Evolutionary conservation across 2,329 filamentous ascomycete species (phyloP), one percentile per base, ranked within the genome.

Genomic region (Cordyceps tenuipes): DNA sequence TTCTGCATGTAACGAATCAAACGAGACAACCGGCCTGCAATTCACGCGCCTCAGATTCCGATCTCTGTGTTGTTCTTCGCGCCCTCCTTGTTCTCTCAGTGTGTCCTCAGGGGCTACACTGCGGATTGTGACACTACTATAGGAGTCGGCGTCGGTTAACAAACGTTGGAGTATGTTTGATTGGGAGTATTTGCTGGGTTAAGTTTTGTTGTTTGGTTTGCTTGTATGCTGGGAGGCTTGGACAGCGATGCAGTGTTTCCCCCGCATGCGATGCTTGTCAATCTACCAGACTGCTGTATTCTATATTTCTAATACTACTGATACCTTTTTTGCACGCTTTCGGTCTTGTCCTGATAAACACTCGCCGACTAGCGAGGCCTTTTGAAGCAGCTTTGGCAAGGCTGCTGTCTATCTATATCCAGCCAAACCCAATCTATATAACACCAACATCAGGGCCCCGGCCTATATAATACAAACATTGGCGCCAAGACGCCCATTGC

Each of bases 301-400:
- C 63, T 66, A 67, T 66, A 64, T 56, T 67, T 68, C 66, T 70
- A 70, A 70, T 70, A 68, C 68, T 68, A 70, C 68, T 69, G 67
- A 70, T 70, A 70, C 68, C 68, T 70, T 67, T 66, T 62, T 34
- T 43, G 34, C 55, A 39, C n/a, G 29, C 34, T 31, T 26, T 50
- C 10, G 10, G 43, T 50, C 4, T 48, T 17, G 7, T 12, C n/a
- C 31, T 12, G 21, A 21, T 12, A 0, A n/a, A 17, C 29, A 2
- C 21, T 50, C 29, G 26, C n/a, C 17, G 23, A 26, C 23, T 13
- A 5, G 7, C 23, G 39, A n/a, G 1, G 34, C 17, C 36, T 12
- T 17, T n/a, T 43, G 39, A 43, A 43, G 15, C 39, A 15, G 10
- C 36, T 43, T 15, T 43, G 17, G 13, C n/a, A 17, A n/a, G 47